Conservation (phyloP, 352 stramenopile species). For the Pythium aquatile region DNA sequence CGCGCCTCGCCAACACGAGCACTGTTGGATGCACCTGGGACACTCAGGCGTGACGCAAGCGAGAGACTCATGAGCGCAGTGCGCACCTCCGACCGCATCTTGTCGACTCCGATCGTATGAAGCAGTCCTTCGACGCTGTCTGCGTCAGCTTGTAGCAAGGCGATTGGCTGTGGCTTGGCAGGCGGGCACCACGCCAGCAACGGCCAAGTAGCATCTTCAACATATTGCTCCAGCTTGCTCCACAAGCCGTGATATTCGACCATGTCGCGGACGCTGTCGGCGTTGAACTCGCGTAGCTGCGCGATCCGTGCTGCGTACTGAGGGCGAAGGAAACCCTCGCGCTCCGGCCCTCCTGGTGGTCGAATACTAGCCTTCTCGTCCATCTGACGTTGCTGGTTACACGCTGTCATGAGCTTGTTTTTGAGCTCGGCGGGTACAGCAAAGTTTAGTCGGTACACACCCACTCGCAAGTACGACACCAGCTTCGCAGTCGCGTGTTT, state of each 20-base stretch:
- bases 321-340: background rate
- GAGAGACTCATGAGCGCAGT: background rate
- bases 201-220: background rate
- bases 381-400: background rate
- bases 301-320: background rate
- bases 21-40: background rate
- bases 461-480: background rate
- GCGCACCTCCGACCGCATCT: background rate
- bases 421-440: background rate
- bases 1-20: background rate
- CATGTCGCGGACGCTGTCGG: background rate
- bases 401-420: background rate
- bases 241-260: background rate
- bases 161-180: background rate
- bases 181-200: background rate
- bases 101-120: background rate
- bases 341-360: too few species aligned
- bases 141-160: background rate
- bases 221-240: background rate
- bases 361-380: background rate
- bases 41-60: background rate
- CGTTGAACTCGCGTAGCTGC: background rate
- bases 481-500: background rate
- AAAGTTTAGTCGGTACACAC: background rate
- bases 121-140: background rate